These are phyloP conservation scores for Graphilbum fragrans DNA, from an alignment of 2,329 filamentous ascomycete species.

Conservation along the genomic window DNA sequence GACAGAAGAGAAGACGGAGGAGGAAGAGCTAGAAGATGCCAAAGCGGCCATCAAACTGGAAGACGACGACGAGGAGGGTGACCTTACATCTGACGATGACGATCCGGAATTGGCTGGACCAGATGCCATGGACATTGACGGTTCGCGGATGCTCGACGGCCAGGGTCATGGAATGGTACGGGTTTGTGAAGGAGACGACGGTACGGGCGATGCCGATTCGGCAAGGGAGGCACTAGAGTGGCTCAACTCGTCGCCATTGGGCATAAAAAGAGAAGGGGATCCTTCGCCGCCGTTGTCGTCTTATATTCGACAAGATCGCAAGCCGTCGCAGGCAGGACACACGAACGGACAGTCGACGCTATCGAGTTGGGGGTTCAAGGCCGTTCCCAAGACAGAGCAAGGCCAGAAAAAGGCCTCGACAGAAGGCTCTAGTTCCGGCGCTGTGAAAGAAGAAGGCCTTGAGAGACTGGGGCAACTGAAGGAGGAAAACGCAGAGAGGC, in stretches of 20 bases:
- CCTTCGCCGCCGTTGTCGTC: too few species aligned
- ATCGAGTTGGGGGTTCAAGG: neutral
- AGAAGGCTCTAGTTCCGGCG: neutral
- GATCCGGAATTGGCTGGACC: conserved; percentile 30
- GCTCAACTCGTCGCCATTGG: conserved; percentile 24
- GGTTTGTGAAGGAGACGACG: conserved; percentile 60
- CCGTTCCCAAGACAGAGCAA: neutral
- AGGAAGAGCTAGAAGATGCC: conserved; percentile 22
- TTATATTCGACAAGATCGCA: too few species aligned
- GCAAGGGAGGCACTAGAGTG: conserved; percentile 59
- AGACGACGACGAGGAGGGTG: conserved; percentile 24
- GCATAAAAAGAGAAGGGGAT: too few species aligned
- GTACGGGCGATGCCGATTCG: conserved; percentile 43
- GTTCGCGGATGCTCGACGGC: conserved; percentile 48
- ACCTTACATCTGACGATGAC: conserved; percentile 37
- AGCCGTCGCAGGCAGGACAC: too few species aligned
- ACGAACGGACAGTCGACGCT: neutral
- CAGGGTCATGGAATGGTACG: conserved; percentile 58
- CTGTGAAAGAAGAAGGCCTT: neutral
- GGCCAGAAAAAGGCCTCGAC: neutral
- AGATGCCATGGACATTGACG: conserved; percentile 52
- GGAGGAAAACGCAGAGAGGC: neutral
- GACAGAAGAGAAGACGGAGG: conserved; percentile 15
- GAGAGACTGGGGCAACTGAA: too few species aligned
- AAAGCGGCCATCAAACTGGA: conserved; percentile 15